Evolutionary conservation across 2,329 filamentous ascomycete genomes (phyloP).

Genomic region (Phoma sp.): DNA sequence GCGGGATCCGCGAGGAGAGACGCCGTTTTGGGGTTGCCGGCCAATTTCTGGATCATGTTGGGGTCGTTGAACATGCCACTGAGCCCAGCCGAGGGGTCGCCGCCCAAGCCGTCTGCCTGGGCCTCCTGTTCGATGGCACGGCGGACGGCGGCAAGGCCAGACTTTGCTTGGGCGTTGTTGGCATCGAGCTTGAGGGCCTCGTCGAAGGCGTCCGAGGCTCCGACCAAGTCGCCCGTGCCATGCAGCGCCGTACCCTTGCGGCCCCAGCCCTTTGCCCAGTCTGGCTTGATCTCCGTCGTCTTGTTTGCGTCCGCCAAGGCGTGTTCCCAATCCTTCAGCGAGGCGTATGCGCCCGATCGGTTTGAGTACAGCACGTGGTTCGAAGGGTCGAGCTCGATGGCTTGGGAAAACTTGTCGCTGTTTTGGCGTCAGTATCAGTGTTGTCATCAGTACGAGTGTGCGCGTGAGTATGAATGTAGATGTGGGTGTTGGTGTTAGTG

Average conservation of each 20-base stretch:
- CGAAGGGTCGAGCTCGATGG: constrained; percentile 82
- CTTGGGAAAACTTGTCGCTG: constrained; percentile 93
- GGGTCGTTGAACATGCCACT: constrained; percentile 95
- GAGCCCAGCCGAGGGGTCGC: constrained; percentile 76
- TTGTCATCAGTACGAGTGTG: too few relatives aligned
- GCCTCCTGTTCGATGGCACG: constrained; percentile 85
- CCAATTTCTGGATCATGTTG: constrained; percentile 86
- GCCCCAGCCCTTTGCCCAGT: constrained; percentile 97
- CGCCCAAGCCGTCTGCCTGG: constrained; percentile 63
- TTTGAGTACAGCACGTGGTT: constrained; percentile 99
- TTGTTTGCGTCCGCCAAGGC: constrained; percentile 91
- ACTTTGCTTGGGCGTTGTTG: constrained; percentile 90
- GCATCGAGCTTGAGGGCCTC: constrained; percentile 93
- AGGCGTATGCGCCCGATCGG: constrained; percentile 85
- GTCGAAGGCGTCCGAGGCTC: constrained; percentile 88
- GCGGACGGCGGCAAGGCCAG: constrained; percentile 82
- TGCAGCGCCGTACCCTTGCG: constrained; percentile 92
- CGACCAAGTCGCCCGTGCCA: constrained; percentile 83
- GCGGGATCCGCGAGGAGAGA: constrained; percentile 77
- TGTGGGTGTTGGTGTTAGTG: too few relatives aligned
- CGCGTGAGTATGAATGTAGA: too few relatives aligned
- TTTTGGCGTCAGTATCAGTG: constrained; percentile 20
- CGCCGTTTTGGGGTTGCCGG: constrained; percentile 91
- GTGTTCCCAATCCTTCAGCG: constrained; percentile 84
- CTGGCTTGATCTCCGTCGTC: constrained; percentile 91